These are phyloP conservation scores for Coniosporium tulheliwenetii DNA, from an alignment of 2,329 filamentous ascomycete genomes.

Conservation along the genomic window DNA sequence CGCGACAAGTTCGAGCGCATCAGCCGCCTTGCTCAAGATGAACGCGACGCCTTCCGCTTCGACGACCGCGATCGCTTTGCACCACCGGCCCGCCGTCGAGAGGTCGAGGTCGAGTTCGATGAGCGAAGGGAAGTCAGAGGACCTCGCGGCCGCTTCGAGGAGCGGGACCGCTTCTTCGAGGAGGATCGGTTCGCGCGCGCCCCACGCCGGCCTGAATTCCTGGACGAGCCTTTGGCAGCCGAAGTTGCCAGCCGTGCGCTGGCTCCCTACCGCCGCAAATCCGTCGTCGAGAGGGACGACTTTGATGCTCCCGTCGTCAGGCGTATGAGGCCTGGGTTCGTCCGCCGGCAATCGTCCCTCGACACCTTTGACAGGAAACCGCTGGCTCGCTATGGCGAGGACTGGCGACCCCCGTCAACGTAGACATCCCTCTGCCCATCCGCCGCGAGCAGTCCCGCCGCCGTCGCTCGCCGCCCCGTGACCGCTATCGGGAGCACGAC, in stretches of 20 bases:
- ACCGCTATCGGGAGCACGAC: conserved; percentile 52
- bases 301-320: conserved; percentile 36
- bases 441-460: conserved; percentile 17
- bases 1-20: conserved; percentile 33
- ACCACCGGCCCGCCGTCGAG: not conserved
- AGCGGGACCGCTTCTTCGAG: conserved; percentile 34
- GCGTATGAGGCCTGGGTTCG: conserved; percentile 46
- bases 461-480: conserved; percentile 33
- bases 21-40: conserved; percentile 12
- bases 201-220: conserved; percentile 23
- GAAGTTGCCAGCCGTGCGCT: conserved; percentile 35
- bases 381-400: conserved; percentile 38
- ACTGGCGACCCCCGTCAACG: conserved; percentile 51
- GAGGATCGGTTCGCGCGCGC: conserved; percentile 33
- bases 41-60: conserved; percentile 23
- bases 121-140: conserved; percentile 21
- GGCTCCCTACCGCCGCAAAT: conserved; percentile 40
- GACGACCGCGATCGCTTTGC: conserved; percentile 22
- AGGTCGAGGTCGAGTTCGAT: conserved; percentile 2
- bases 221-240: conserved; percentile 27
- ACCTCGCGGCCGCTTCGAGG: conserved; percentile 25
- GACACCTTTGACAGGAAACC: conserved; percentile 79
- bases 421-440: conserved; percentile 50
- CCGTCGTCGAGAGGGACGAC: conserved; percentile 38
- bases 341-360: conserved; percentile 74